Evolutionary conservation across 768 basidiomycete species (phyloP), one percentile per base, ranked within the genome.

Genomic region (Mycena filopes): DNA sequence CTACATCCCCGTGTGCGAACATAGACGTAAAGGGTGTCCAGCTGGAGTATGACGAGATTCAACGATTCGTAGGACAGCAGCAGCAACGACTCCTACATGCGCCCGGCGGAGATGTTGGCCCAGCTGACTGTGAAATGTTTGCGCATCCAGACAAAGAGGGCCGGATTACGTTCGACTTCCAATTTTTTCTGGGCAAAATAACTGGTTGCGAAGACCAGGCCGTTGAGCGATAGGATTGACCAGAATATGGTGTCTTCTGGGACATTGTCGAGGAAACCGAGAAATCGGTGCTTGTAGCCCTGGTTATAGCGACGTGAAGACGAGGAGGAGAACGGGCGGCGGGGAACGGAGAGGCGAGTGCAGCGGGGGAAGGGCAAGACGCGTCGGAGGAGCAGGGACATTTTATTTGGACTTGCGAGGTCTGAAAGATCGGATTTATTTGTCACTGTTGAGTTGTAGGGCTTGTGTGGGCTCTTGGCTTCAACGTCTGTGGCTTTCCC

Each of bases 1-100:
- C 66, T n/a, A 82, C 41, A 31, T 65, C 67, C 81, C 68, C 82
- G 70, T 94, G 92, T 5, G 92, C 92, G 80, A 95, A 95, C 63
- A 81, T 83, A 20, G 86, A 80, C 0, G 93, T 91, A 12, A 93
- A 67, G 26, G 88, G 78, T 0, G 91, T 93, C 91, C 92, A 94
- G 73, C 93, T 95, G 57, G n/a, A 53, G 38, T 49, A 11, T 29
- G 46, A 40, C 59, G 63, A 71, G 64, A 59, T 46, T 26, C 31
- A 55, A 15, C 10, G 36, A 36, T 36, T 36, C 4, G 36, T 15
- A 31, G 18, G 18, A 63, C 21, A 60, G 51, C 43, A 55, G 38
- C 36, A 60, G 53, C 20, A 36, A 11, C 46, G 33, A 31, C 26
- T 82, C 87, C 29, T 65, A 92, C 91, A 90, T 70, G 76, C 92